Percentiles rank a stretch among this genome's conserved stretches.
phyloP scores from a whole-genome alignment of 805 yeast species.

The Debaryomyces tyrocola region DNA sequence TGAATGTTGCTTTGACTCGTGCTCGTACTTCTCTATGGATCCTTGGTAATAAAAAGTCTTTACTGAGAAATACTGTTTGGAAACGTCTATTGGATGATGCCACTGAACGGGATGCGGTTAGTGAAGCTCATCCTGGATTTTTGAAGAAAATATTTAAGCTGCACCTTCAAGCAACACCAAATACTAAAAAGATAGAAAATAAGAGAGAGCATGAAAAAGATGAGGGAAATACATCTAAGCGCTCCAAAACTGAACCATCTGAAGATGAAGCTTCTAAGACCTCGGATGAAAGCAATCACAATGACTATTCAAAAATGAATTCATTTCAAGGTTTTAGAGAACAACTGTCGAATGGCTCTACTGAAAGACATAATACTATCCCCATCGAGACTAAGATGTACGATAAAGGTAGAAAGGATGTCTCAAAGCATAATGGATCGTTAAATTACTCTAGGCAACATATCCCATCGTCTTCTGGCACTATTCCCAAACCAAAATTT shows the following conservation, averaged over 20 bases:
- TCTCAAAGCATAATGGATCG: not conserved
- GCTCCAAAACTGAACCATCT: too few species aligned
- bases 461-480: constrained; percentile 6
- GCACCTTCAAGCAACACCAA: not conserved
- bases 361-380: too few species aligned
- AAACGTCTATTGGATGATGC: constrained; percentile 67
- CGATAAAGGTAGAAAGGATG: not conserved
- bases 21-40: constrained; percentile 93
- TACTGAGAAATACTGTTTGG: constrained; percentile 73
- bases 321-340: too few species aligned
- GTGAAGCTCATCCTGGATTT: constrained; percentile 38
- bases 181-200: not conserved
- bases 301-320: too few species aligned
- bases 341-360: too few species aligned
- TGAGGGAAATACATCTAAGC: not conserved
- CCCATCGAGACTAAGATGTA: not conserved
- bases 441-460: not conserved
- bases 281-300: too few species aligned
- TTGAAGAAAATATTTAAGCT: constrained; percentile 12
- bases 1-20: constrained; percentile 96
- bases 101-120: constrained; percentile 38
- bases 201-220: not conserved
- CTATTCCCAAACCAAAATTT: constrained; percentile 3
- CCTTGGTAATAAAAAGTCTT: constrained; percentile 73
- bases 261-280: too few species aligned